phyloP scores from a whole-genome alignment of 163 green algal species.

The Chlamydomonas reinhardtii region DNA sequence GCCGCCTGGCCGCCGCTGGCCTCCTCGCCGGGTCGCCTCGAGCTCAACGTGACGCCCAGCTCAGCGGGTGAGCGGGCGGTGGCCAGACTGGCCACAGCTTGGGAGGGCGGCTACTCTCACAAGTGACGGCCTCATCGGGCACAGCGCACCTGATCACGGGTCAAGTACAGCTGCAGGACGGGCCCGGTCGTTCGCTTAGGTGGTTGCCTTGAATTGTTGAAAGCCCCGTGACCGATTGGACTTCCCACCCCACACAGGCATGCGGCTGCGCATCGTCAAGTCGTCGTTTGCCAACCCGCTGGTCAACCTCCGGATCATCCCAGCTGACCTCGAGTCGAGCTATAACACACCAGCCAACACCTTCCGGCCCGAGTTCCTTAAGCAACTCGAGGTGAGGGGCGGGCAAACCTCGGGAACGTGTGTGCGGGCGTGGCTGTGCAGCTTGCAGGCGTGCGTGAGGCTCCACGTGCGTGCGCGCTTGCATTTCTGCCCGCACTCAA shows the following conservation, averaged over 20 bases:
- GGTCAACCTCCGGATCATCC: slow-evolving; percentile 38
- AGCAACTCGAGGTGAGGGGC: background rate
- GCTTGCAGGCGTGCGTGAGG: too few species aligned
- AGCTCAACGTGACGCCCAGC: slow-evolving; percentile 28
- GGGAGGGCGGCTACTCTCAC: background rate
- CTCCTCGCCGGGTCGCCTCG: slow-evolving; percentile 11
- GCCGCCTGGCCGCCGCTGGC: slow-evolving; percentile 29
- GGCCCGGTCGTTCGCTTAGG: background rate
- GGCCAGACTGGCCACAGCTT: background rate
- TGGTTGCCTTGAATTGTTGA: background rate
- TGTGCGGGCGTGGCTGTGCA: too few species aligned
- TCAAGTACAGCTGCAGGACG: background rate
- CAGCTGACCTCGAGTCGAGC: slow-evolving; percentile 20
- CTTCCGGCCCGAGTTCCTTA: background rate
- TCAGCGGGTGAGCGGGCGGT: background rate
- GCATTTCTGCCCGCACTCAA: too few species aligned
- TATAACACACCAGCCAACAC: background rate
- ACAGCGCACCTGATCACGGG: too few species aligned
- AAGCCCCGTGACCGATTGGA: too few species aligned
- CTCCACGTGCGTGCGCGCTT: too few species aligned
- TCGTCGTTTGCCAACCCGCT: slow-evolving; percentile 43
- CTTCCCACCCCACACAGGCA: background rate
- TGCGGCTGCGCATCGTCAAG: slow-evolving; percentile 14
- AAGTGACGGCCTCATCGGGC: too few species aligned
- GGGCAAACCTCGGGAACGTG: background rate